phyloP scores from a whole-genome alignment of 1,139 yeast species.

The Pichia sp. region DNA sequence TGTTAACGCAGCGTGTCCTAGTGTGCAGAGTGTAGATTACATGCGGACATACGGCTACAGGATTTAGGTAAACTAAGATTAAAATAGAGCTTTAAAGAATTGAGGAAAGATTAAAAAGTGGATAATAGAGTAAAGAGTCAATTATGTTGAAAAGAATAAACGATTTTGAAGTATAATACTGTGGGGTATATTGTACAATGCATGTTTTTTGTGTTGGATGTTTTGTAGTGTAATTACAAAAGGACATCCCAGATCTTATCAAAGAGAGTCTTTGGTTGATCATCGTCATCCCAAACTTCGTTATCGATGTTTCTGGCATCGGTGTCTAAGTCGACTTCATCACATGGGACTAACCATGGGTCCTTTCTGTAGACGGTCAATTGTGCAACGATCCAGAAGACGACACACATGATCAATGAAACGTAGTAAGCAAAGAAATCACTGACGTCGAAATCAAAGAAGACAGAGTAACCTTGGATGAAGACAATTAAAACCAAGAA shows the following conservation, averaged over 20 bases:
- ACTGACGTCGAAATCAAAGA: constrained; percentile 52
- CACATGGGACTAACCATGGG: constrained; percentile 40
- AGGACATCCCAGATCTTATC: constrained; percentile 20
- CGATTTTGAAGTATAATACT: too few relatives aligned
- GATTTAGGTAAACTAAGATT: too few relatives aligned
- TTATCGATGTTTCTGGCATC: constrained; percentile 20
- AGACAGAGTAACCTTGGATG: constrained; percentile 68
- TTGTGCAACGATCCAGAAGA: constrained; percentile 48
- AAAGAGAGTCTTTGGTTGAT: constrained; percentile 19
- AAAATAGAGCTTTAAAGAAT: too few relatives aligned
- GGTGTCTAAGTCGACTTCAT: constrained; percentile 40
- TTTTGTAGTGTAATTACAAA: neutral
- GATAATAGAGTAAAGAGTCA: too few relatives aligned
- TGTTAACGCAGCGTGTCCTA: too few relatives aligned
- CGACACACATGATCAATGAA: constrained; percentile 56
- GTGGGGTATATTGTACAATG: too few relatives aligned
- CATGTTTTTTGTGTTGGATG: too few relatives aligned
- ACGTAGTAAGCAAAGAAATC: constrained; percentile 66
- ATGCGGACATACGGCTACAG: too few relatives aligned
- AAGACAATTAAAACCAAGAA: constrained; percentile 52
- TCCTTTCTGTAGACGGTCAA: constrained; percentile 35
- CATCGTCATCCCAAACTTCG: constrained; percentile 26
- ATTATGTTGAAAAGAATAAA: too few relatives aligned
- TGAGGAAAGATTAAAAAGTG: too few relatives aligned
- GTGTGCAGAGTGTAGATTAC: too few relatives aligned